These are phyloP conservation scores for Papiliotrema fonsecae DNA, from an alignment of 1,284 basidiomycete genomes.

Conservation along the genomic window DNA sequence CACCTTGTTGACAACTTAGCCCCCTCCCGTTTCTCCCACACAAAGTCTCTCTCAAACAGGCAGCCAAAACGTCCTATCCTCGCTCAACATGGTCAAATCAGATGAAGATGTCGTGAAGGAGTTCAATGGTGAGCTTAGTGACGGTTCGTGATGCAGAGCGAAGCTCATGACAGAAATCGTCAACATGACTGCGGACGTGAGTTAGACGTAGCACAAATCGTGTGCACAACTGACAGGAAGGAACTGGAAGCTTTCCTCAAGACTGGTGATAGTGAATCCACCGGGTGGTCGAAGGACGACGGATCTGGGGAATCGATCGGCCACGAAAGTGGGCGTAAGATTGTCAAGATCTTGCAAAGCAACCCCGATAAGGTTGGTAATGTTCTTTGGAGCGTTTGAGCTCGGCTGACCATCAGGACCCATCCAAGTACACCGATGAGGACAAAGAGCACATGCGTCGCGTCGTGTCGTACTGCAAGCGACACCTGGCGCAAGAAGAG, in stretches of 20 bases:
- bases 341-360: slow-evolving; percentile 43
- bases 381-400: neutral
- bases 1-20: too few relatives aligned
- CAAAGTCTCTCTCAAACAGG: too few relatives aligned
- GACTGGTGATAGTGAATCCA: slow-evolving; percentile 34
- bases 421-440: slow-evolving; percentile 43
- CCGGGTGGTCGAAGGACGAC: slow-evolving; percentile 38
- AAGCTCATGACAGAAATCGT: slow-evolving; percentile 30
- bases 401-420: slow-evolving; percentile 18
- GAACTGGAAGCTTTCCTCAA: slow-evolving; percentile 46
- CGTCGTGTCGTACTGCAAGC: slow-evolving; percentile 46
- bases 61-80: too few relatives aligned
- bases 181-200: slow-evolving; percentile 44
- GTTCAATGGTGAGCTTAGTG: slow-evolving; percentile 37
- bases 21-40: too few relatives aligned
- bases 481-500: slow-evolving; percentile 45
- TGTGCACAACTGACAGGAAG: slow-evolving; percentile 12
- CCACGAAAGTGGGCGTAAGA: slow-evolving; percentile 41
- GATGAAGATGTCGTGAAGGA: slow-evolving; percentile 36
- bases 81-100: slow-evolving; percentile 31
- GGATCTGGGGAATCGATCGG: slow-evolving; percentile 40
- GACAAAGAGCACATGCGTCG: slow-evolving; percentile 44
- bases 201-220: neutral
- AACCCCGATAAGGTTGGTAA: slow-evolving; percentile 39
- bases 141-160: neutral